A percentile compares a stretch with the other conserved stretches of the same genome.
phyloP scores from a whole-genome alignment of 371 early-diverging fungal genomes.

The Mycotypha africana region DNA sequence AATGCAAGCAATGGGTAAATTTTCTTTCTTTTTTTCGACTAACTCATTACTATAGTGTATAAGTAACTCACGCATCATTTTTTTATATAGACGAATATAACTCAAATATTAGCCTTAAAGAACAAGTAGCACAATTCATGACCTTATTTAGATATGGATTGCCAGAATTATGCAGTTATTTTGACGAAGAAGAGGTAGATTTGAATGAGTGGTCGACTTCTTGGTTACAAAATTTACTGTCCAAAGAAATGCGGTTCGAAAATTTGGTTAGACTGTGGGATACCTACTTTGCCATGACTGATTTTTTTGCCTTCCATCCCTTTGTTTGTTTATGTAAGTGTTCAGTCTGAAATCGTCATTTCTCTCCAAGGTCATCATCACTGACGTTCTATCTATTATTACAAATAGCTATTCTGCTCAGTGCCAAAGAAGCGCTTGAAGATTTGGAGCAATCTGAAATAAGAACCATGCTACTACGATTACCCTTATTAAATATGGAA shows the following conservation, averaged over 20 bases:
- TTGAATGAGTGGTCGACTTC: conserved; percentile 88
- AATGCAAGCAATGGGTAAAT: conserved; percentile 63
- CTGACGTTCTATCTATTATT: not conserved
- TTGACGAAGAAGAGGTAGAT: conserved; percentile 94
- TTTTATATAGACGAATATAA: conserved; percentile 54
- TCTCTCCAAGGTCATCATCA: too few species aligned
- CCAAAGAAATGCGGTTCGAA: conserved; percentile 78
- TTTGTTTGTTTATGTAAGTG: conserved; percentile 70
- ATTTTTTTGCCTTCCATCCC: conserved; percentile 72
- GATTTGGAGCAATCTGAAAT: conserved; percentile 92
- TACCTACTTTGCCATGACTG: conserved; percentile 69
- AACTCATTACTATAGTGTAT: too few species aligned
- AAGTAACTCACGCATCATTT: too few species aligned
- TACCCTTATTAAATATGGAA: conserved; percentile 73
- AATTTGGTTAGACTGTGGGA: conserved; percentile 80
- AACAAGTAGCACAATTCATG: conserved; percentile 77
- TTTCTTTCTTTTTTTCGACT: not conserved
- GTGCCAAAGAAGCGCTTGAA: conserved; percentile 75
- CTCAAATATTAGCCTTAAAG: conserved; percentile 48
- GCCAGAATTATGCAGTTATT: conserved; percentile 79
- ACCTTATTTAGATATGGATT: conserved; percentile 69
- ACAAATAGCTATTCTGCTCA: conserved; percentile 52
- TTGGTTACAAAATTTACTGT: conserved; percentile 76
- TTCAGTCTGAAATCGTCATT: too few species aligned
- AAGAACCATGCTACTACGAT: conserved; percentile 70